Percentiles rank a stretch among this genome's conserved stretches.
phyloP scores from a whole-genome alignment of 75 land plant genomes.

The Picea glauca region DNA sequence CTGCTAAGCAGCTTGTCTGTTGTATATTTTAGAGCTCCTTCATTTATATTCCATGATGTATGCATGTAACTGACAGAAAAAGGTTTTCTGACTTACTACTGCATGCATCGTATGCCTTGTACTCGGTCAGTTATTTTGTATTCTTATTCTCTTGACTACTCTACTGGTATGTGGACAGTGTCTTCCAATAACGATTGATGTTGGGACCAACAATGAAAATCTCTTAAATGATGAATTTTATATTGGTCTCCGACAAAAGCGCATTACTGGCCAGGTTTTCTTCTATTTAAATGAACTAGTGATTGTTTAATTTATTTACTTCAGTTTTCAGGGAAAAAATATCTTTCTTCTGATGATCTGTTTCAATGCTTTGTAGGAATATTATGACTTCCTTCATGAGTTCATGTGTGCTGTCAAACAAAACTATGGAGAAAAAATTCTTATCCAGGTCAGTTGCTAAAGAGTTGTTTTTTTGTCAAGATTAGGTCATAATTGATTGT shows the following conservation, averaged over 20 bases:
- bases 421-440: slow-evolving; percentile 86
- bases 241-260: slow-evolving; percentile 74
- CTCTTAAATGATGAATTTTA: slow-evolving; percentile 87
- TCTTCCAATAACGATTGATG: slow-evolving; percentile 92
- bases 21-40: background rate
- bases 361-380: slow-evolving; percentile 40
- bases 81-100: background rate
- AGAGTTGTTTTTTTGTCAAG: background rate
- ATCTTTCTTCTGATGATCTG: background rate
- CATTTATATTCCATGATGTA: background rate
- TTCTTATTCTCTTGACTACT: background rate
- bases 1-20: background rate
- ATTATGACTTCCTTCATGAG: slow-evolving; percentile 66
- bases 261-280: slow-evolving; percentile 78
- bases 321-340: background rate
- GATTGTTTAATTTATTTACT: slow-evolving; percentile 1
- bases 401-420: slow-evolving; percentile 89
- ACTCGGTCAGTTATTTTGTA: background rate
- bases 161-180: slow-evolving; percentile 41
- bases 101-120: background rate
- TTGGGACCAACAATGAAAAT: slow-evolving; percentile 92
- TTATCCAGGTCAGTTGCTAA: slow-evolving; percentile 50
- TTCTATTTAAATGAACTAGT: background rate
- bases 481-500: background rate
- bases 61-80: background rate